phyloP scores from a whole-genome alignment of 805 yeast genomes.

The Pichia insulana region DNA sequence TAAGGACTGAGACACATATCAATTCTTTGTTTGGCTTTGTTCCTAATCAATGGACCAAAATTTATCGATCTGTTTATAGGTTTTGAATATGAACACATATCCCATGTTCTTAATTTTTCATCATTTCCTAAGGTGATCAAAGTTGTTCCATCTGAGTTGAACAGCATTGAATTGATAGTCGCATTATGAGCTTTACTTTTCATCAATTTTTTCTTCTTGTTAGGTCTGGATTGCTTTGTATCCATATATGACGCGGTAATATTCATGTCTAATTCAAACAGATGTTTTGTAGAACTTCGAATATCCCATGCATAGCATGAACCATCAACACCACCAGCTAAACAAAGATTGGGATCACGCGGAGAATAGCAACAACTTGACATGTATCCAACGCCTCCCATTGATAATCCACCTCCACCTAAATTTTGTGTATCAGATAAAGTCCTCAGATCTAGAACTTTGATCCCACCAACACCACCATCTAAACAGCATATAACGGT shows the following conservation, averaged over 20 bases:
- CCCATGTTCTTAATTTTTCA: slow-evolving; percentile 77
- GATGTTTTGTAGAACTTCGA: slow-evolving; percentile 55
- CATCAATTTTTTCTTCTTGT: neutral
- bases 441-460: slow-evolving; percentile 67
- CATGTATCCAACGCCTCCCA: slow-evolving; percentile 26
- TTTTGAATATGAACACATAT: slow-evolving; percentile 40
- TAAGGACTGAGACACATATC: slow-evolving; percentile 46
- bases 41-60: slow-evolving; percentile 71
- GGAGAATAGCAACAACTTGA: slow-evolving; percentile 57
- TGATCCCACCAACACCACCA: slow-evolving; percentile 33
- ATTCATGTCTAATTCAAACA: slow-evolving; percentile 51
- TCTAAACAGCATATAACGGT: slow-evolving; percentile 65
- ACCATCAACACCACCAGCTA: slow-evolving; percentile 79
- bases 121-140: slow-evolving; percentile 69
- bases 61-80: slow-evolving; percentile 53
- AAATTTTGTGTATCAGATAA: slow-evolving; percentile 67
- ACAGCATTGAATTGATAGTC: slow-evolving; percentile 68
- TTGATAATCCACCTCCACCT: slow-evolving; percentile 25
- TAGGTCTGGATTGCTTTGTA: neutral
- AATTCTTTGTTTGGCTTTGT: slow-evolving; percentile 48
- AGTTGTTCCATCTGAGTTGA: slow-evolving; percentile 60
- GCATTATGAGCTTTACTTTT: slow-evolving; percentile 61
- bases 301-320: slow-evolving; percentile 81
- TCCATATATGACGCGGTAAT: slow-evolving; percentile 17
- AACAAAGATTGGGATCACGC: slow-evolving; percentile 45